Evolutionary conservation across 2,329 filamentous ascomycete genomes (phyloP).

Genomic region (Beauveria australis): DNA sequence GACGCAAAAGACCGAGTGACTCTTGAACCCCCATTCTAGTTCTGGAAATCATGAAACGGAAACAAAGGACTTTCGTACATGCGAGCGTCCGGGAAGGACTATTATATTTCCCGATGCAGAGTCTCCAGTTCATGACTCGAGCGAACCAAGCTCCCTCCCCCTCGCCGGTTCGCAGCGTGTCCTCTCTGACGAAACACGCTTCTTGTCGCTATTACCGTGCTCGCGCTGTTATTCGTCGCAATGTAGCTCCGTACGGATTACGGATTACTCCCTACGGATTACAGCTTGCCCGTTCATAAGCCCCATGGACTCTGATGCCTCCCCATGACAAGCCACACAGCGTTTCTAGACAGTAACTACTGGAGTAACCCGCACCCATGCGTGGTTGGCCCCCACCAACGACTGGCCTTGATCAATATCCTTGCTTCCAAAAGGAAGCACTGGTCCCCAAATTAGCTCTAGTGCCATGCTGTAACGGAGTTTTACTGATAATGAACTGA

Average conservation of each 20-base stretch:
- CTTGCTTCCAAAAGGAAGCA: constrained; percentile 5
- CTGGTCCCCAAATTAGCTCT: background rate
- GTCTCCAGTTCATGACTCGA: constrained; percentile 1
- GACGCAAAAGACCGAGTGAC: background rate
- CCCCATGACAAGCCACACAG: constrained; percentile 1
- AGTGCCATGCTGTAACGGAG: constrained; percentile 2
- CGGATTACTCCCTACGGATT: too few relatives aligned
- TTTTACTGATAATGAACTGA: constrained; percentile 6
- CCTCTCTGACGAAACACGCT: background rate
- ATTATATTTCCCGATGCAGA: too few relatives aligned
- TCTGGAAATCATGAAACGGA: background rate
- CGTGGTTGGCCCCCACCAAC: constrained; percentile 11
- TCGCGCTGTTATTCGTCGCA: too few relatives aligned
- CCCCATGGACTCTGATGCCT: constrained; percentile 3
- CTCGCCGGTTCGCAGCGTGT: background rate
- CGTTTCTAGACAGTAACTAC: background rate
- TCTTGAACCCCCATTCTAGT: background rate
- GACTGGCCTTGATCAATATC: constrained; percentile 10
- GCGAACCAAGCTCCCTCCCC: background rate
- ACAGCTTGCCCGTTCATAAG: background rate
- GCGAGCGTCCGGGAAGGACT: background rate
- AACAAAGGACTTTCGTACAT: background rate
- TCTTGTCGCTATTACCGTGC: background rate
- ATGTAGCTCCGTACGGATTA: too few relatives aligned
- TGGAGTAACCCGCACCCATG: constrained; percentile 9